phyloP scores from a whole-genome alignment of 2,329 filamentous ascomycete genomes.

The Davidsoniella neocaledoniae region DNA sequence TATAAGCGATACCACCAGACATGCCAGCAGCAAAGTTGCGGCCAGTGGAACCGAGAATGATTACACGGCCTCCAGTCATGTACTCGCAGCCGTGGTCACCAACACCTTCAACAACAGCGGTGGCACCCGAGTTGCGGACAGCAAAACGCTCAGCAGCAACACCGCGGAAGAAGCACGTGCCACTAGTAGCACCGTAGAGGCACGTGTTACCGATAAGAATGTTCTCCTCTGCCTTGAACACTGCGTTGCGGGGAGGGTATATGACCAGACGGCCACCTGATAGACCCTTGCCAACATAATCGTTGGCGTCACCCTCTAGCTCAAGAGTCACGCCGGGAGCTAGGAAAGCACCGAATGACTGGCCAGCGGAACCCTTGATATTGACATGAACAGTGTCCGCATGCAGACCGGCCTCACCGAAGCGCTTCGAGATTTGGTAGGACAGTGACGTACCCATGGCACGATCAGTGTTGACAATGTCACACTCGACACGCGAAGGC shows the following conservation, averaged over 20 bases:
- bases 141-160: conserved; percentile 92
- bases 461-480: conserved; percentile 92
- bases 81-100: conserved; percentile 97
- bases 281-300: conserved; percentile 91
- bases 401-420: conserved; percentile 74
- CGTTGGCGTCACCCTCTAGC: conserved; percentile 88
- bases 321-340: conserved; percentile 88
- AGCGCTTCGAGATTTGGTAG: conserved; percentile 87
- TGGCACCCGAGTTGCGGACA: conserved; percentile 89
- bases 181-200: conserved; percentile 81
- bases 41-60: conserved; percentile 75
- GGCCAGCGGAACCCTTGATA: conserved; percentile 88
- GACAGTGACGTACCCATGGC: conserved; percentile 85
- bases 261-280: conserved; percentile 86
- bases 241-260: conserved; percentile 76
- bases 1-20: conserved; percentile 93
- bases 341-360: conserved; percentile 90
- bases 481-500: conserved; percentile 83
- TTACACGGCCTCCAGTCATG: conserved; percentile 89
- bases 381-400: conserved; percentile 92
- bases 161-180: conserved; percentile 92
- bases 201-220: conserved; percentile 87
- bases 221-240: conserved; percentile 94
- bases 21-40: conserved; percentile 97
- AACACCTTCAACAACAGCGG: conserved; percentile 87